Conservation (phyloP, 2,329 filamentous ascomycete species). For the Sclerotinia nivalis region DNA sequence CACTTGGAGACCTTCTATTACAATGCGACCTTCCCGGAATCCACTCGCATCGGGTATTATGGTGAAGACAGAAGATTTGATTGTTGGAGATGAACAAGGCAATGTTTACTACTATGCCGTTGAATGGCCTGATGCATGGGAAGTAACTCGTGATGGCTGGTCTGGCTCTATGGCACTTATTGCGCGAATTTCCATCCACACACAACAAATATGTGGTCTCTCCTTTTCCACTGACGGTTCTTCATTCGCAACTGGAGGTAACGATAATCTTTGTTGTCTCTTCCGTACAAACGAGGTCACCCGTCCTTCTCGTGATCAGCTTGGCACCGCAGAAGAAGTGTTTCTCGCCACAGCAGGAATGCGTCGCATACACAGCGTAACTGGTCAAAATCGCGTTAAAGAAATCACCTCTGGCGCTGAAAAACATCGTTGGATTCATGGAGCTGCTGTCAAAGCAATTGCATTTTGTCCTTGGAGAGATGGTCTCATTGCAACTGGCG, state of each 20-base stretch:
- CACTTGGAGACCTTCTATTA: constrained; percentile 70
- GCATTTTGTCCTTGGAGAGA: constrained; percentile 95
- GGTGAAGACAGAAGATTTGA: constrained; percentile 75
- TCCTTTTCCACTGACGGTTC: constrained; percentile 78
- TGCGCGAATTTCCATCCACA: constrained; percentile 74
- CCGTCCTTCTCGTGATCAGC: constrained; percentile 25
- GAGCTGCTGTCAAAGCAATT: constrained; percentile 92
- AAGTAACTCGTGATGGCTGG: constrained; percentile 68
- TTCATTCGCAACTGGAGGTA: constrained; percentile 83
- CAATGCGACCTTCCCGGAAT: constrained; percentile 54
- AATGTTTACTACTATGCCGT: constrained; percentile 85
- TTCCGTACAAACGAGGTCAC: constrained; percentile 56
- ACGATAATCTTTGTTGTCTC: constrained; percentile 86
- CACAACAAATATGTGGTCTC: constrained; percentile 91
- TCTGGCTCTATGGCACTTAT: constrained; percentile 75
- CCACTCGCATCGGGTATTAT: constrained; percentile 47
- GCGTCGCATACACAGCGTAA: constrained; percentile 38
- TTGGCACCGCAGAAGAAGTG: constrained; percentile 28
- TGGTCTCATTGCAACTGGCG: constrained; percentile 83
- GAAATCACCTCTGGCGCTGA: constrained; percentile 57
- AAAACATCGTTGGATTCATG: constrained; percentile 74
- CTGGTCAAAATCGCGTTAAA: constrained; percentile 44
- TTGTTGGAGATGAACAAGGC: constrained; percentile 82
- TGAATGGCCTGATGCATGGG: constrained; percentile 73
- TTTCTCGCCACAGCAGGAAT: constrained; percentile 36